phyloP scores from a whole-genome alignment of 2,329 filamentous ascomycete genomes.

The Lecanicillium sp. region DNA sequence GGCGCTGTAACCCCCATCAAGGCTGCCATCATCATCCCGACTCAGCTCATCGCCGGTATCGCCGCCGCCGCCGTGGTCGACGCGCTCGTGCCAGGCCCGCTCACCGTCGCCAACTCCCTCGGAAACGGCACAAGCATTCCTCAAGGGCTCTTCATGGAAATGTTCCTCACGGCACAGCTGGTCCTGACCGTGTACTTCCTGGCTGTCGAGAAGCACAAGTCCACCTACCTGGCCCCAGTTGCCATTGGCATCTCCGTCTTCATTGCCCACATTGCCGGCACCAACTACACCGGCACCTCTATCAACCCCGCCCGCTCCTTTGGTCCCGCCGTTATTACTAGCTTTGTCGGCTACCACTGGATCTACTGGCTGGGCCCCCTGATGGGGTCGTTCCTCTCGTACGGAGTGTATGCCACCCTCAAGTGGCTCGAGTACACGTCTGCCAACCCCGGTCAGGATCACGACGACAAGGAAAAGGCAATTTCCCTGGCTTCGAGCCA shows the following conservation, averaged over 20 bases:
- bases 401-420: slow-evolving; percentile 40
- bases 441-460: slow-evolving; percentile 42
- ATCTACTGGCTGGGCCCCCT: slow-evolving; percentile 49
- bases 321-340: slow-evolving; percentile 36
- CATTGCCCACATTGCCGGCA: slow-evolving; percentile 40
- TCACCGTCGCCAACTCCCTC: slow-evolving; percentile 50
- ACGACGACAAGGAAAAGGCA: slow-evolving; percentile 20
- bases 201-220: slow-evolving; percentile 65
- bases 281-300: slow-evolving; percentile 39
- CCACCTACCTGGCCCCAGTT: slow-evolving; percentile 62
- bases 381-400: slow-evolving; percentile 40
- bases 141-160: slow-evolving; percentile 59
- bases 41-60: slow-evolving; percentile 53
- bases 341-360: slow-evolving; percentile 41
- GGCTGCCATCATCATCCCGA: slow-evolving; percentile 41
- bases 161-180: slow-evolving; percentile 57
- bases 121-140: slow-evolving; percentile 40
- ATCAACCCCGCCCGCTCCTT: slow-evolving; percentile 45
- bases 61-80: slow-evolving; percentile 49
- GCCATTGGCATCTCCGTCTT: slow-evolving; percentile 67
- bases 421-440: slow-evolving; percentile 44
- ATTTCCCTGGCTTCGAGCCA: too few species aligned
- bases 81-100: slow-evolving; percentile 48
- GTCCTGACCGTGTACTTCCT: slow-evolving; percentile 62
- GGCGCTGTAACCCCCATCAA: slow-evolving; percentile 48